phyloP scores from a whole-genome alignment of 2,329 filamentous ascomycete genomes.

The Epichloe scottii region DNA sequence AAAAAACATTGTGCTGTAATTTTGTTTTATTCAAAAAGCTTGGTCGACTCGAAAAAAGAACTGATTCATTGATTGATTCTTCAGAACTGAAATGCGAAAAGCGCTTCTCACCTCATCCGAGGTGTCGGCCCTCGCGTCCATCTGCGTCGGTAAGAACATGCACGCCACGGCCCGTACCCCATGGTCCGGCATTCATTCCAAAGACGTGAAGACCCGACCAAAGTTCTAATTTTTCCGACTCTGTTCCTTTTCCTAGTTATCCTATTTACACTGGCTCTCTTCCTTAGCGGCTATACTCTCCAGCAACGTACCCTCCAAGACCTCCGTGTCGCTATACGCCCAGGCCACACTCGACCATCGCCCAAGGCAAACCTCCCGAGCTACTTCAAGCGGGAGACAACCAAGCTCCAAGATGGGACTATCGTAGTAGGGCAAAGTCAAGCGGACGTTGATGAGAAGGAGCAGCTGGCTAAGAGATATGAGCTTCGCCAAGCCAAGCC shows the following conservation, averaged over 20 bases:
- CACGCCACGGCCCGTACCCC: not conserved
- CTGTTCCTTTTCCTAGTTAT: slow-evolving; percentile 37
- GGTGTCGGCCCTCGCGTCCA: slow-evolving; percentile 55
- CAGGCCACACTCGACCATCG: slow-evolving; percentile 29
- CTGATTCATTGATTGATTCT: not conserved
- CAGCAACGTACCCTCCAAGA: slow-evolving; percentile 76
- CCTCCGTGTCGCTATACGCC: slow-evolving; percentile 59
- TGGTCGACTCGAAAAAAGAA: not conserved
- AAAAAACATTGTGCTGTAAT: not conserved
- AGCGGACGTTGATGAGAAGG: slow-evolving; percentile 16
- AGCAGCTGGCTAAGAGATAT: slow-evolving; percentile 8
- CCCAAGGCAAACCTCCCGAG: slow-evolving; percentile 39
- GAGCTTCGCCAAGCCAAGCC: slow-evolving; percentile 14
- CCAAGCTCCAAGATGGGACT: slow-evolving; percentile 34
- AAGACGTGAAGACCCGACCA: not conserved
- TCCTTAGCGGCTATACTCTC: slow-evolving; percentile 75
- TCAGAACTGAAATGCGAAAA: slow-evolving; percentile 17
- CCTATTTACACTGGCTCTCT: slow-evolving; percentile 68
- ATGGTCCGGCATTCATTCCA: not conserved
- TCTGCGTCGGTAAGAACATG: slow-evolving; percentile 43
- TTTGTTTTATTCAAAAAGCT: no score
- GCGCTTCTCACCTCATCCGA: slow-evolving; percentile 57
- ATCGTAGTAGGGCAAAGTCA: slow-evolving; percentile 27
- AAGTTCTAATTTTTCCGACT: slow-evolving; percentile 9
- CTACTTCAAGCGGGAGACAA: slow-evolving; percentile 32